These are phyloP conservation scores for Fusarium decemcellulare DNA, from an alignment of 2,329 filamentous ascomycete species.

Conservation along the genomic window DNA sequence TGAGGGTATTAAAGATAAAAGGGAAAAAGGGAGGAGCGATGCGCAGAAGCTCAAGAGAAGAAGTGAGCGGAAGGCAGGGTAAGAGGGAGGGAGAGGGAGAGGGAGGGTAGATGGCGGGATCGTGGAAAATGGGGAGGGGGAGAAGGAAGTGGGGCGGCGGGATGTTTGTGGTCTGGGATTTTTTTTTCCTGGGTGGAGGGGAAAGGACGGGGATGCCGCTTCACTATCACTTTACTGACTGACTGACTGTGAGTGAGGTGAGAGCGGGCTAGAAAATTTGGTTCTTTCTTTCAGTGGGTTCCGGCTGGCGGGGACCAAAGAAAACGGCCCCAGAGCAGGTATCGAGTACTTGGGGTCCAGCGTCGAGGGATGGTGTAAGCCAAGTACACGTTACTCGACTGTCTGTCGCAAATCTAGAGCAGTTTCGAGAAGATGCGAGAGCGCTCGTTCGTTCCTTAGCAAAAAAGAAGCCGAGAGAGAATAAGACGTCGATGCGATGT, in stretches of 20 bases:
- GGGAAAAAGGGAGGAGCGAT: conserved; percentile 31
- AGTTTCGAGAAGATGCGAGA: conserved; percentile 33
- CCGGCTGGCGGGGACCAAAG: conserved; percentile 7
- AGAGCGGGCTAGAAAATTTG: conserved; percentile 28
- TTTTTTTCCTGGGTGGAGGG: conserved; percentile 16
- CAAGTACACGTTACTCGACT: conserved; percentile 32
- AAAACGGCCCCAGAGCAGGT: conserved; percentile 3
- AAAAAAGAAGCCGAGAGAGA: not conserved
- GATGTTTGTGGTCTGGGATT: conserved; percentile 35
- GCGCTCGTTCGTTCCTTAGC: not conserved
- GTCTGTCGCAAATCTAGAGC: not conserved
- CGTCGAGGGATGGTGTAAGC: conserved; percentile 32
- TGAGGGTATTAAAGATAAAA: conserved; percentile 37
- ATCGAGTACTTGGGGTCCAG: conserved; percentile 35
- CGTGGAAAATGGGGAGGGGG: conserved; percentile 32
- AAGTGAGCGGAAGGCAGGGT: conserved; percentile 34
- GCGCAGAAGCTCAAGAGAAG: conserved; percentile 40
- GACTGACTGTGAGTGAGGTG: not conserved
- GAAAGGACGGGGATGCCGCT: conserved; percentile 21
- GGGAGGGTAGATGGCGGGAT: conserved; percentile 24
- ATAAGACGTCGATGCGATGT: not conserved
- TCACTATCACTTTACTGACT: conserved; percentile 6
- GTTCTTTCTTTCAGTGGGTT: conserved; percentile 32
- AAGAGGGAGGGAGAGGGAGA: conserved; percentile 16
- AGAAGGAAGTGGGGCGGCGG: conserved; percentile 32